phyloP scores from a whole-genome alignment of 2,329 filamentous ascomycete species.

The Colletotrichum salicis region DNA sequence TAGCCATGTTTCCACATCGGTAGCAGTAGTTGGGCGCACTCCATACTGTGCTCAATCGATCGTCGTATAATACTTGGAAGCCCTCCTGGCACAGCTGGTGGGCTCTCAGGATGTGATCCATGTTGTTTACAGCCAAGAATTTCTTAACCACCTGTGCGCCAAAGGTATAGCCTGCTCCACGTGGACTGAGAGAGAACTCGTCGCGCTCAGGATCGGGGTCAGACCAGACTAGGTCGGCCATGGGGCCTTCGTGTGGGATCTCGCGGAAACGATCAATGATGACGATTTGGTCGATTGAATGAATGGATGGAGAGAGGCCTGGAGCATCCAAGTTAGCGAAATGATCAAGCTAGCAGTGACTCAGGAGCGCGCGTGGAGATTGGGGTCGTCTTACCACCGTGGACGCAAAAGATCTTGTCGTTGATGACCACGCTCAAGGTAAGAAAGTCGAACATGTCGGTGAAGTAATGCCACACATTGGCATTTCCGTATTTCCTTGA shows the following conservation, averaged over 20 bases:
- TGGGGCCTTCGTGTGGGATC: slow-evolving; percentile 97
- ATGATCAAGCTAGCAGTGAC: neutral
- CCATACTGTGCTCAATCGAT: slow-evolving; percentile 95
- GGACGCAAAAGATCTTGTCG: slow-evolving; percentile 98
- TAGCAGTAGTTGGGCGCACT: slow-evolving; percentile 97
- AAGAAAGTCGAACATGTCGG: slow-evolving; percentile 99
- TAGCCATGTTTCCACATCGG: slow-evolving; percentile 95
- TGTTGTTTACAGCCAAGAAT: slow-evolving; percentile 95
- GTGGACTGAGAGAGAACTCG: slow-evolving; percentile 93
- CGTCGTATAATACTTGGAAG: slow-evolving; percentile 96
- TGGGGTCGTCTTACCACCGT: slow-evolving; percentile 71
- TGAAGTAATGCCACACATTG: slow-evolving; percentile 99
- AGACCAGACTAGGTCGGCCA: slow-evolving; percentile 99
- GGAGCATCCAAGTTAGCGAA: neutral
- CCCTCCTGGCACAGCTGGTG: slow-evolving; percentile 99
- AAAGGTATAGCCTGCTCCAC: slow-evolving; percentile 96
- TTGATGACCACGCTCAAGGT: slow-evolving; percentile 98
- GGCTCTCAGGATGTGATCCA: slow-evolving; percentile 97
- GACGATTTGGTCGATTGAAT: slow-evolving; percentile 99
- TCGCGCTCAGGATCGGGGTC: slow-evolving; percentile 97
- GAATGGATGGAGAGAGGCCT: slow-evolving; percentile 89
- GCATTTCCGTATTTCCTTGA: slow-evolving; percentile 98
- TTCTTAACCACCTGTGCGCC: slow-evolving; percentile 98
- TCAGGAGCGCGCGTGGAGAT: too few species aligned
- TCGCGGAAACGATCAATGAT: slow-evolving; percentile 99